These are phyloP conservation scores for Cardiospermum halicacabum DNA, from an alignment of 345 rosid species.

Conservation along the genomic window DNA sequence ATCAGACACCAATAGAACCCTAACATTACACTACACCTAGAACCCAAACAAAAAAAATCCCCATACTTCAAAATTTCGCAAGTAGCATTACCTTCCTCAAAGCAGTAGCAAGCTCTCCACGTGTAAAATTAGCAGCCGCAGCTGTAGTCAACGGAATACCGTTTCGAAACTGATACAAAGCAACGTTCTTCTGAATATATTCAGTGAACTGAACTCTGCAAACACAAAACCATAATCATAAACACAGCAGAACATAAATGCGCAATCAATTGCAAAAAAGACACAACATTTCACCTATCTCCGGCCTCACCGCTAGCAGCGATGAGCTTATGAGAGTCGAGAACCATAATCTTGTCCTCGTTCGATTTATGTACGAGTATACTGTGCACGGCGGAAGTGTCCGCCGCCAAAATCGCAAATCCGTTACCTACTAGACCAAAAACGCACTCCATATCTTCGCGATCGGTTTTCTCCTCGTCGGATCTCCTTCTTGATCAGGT, in stretches of 20 bases:
- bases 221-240: slow-evolving; percentile 1
- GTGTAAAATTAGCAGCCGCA: slow-evolving; percentile 86
- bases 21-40: neutral
- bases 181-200: slow-evolving; percentile 92
- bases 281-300: slow-evolving; percentile 69
- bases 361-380: slow-evolving; percentile 85
- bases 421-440: slow-evolving; percentile 88
- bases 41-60: neutral
- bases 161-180: slow-evolving; percentile 84
- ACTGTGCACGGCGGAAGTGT: slow-evolving; percentile 87
- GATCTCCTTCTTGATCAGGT: slow-evolving; percentile 29
- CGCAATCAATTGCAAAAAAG: too few species aligned
- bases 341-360: slow-evolving; percentile 95
- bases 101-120: slow-evolving; percentile 97
- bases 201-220: slow-evolving; percentile 91
- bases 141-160: slow-evolving; percentile 90
- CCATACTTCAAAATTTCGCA: neutral
- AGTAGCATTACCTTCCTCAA: slow-evolving; percentile 64
- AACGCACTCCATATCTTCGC: slow-evolving; percentile 70
- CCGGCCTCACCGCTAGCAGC: slow-evolving; percentile 98
- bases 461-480: slow-evolving; percentile 6
- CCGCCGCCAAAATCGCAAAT: slow-evolving; percentile 77
- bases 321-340: slow-evolving; percentile 91
- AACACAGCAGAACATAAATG: neutral
- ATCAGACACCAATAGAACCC: neutral